Evolutionary conservation across 2,329 filamentous ascomycete species (phyloP), one percentile per base, ranked within the genome.

Genomic region (Alternaria rosae): DNA sequence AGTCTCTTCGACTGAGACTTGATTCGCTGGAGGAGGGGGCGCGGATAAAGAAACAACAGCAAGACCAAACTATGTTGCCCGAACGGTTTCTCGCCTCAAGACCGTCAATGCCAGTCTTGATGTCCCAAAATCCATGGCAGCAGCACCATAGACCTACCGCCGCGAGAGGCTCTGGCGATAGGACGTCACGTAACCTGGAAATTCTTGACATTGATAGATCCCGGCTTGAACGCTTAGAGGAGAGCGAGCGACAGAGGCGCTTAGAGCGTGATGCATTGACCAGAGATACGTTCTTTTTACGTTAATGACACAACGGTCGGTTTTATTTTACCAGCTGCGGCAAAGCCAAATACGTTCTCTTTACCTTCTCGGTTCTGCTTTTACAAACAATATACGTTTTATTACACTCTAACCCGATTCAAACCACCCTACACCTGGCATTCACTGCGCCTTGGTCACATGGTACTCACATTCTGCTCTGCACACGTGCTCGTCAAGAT

Each of bases 41-140:
- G 1, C 51, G 15, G 11, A 23, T n/a, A 2, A 38, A 51, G 20
- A 35, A 7, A 38, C 13, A 13, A 21, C 30, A 38, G 30, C 47
- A 38, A 51, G 28, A 51, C 13, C 28, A 51, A 3, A 20, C 13
- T 15, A 4, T 35, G 30, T 11, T 38, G 1, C 20, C 23, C 9
- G 20, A 21, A 41, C 30, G 42, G 4, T 28, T 48, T 26, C 15
- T 51, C 41, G 15, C 38, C 35, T 20, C 30, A 30, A 47, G 41
- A 28, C 45, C 54, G 15, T 57, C 45, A 5, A 57, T 61, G 53
- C 53, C 58, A 8, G 25, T 51, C 6, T 15, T 52, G 12, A 47
- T 21, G 41, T 42, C 28, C 2, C 38, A 25, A 20, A 28, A 51
- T 47, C 23, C 44, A 3, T 60, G 21, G 28, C 54, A 61, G 5